Base-by-base conservation (phyloP, 257 asterid species). In the Ilex aquifolium region DNA sequence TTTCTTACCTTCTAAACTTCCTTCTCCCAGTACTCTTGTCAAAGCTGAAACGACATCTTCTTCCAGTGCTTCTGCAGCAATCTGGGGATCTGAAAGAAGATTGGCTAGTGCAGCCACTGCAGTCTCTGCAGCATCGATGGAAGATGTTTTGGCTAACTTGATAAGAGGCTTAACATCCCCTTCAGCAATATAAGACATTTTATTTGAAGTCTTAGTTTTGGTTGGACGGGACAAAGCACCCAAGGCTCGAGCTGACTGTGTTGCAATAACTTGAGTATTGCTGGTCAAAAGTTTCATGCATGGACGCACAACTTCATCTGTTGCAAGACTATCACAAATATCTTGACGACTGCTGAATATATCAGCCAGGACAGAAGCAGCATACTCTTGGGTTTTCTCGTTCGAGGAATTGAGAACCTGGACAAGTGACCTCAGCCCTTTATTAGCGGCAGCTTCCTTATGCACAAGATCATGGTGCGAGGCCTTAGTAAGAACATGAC, bases 11-110 rank as follows among this genome's bases (percentile, higher is more conserved):
- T 82, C 88, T 13, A 72, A 32, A 16, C 90, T 83, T 61, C 95
- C 90, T 76, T 90, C 95, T 57, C 83, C 90, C 65, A 90, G 59
- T 62, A 82, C 83, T 75, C 85, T 81, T 53, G 76, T 82, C 74
- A 90, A 75, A 68, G 97, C 86, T 44, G 91, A 80, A 75, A 85
- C 82, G 70, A 90, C 83, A 77, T 90, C 92, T 83, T 83, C 97
- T 58, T 79, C 83, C 68, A 90, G 70, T 31, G 97, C 95, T 76
- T 83, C 95, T 16, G 85, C 78, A 69, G 97, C 97, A 63, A 87
- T 66, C 46, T 77, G 83, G 51, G 83, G 88, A 82, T 87, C 84
- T 55, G 85, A 77, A 69, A 90, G 61, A 66, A 85, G 63, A 80
- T 87, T 85, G 70, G 90, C 95, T 73, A 90, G 64, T 60, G 95